Percentiles rank a stretch among this genome's conserved stretches.
Conservation (phyloP, 2,329 filamentous ascomycete genomes). For the Ambrosiella beaveri region DNA sequence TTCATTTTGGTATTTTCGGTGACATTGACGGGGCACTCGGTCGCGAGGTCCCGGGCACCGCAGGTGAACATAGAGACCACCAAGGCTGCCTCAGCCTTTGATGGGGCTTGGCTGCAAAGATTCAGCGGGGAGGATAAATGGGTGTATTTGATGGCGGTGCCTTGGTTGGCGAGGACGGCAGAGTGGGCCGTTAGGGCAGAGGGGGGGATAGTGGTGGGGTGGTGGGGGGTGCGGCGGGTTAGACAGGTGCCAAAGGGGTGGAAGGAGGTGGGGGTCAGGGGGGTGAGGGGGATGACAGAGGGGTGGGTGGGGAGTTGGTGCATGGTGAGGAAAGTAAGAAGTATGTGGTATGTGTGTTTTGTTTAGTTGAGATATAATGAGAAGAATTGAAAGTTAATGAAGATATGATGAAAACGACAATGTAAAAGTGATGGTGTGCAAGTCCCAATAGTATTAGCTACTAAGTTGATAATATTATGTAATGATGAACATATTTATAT, state of each 20-base stretch:
- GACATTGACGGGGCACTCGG: slow-evolving; percentile 9
- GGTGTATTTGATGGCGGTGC: slow-evolving; percentile 71
- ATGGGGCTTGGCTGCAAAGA: slow-evolving; percentile 47
- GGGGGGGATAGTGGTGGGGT: slow-evolving; percentile 1
- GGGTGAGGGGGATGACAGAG: slow-evolving; percentile 34
- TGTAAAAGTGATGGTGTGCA: background rate
- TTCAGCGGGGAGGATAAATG: slow-evolving; percentile 59
- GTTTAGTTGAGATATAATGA: background rate
- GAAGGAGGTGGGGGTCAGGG: slow-evolving; percentile 55
- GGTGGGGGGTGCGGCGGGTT: slow-evolving; percentile 40
- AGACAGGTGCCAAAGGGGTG: slow-evolving; percentile 64
- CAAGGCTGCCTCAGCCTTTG: background rate
- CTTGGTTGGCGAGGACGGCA: slow-evolving; percentile 59
- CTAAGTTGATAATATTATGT: too few relatives aligned
- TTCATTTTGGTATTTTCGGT: slow-evolving; percentile 5
- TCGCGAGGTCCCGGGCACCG: slow-evolving; percentile 6
- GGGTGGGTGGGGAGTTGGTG: background rate
- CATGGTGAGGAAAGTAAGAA: background rate
- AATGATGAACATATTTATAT: too few relatives aligned
- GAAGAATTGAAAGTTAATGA: background rate
- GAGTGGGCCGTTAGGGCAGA: background rate
- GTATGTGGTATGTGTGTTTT: background rate
- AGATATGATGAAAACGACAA: background rate
- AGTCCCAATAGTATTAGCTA: background rate
- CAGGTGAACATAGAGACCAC: slow-evolving; percentile 4